phyloP scores from a whole-genome alignment of 2,329 filamentous ascomycete species.

The Dryadomyces quercivorus region DNA sequence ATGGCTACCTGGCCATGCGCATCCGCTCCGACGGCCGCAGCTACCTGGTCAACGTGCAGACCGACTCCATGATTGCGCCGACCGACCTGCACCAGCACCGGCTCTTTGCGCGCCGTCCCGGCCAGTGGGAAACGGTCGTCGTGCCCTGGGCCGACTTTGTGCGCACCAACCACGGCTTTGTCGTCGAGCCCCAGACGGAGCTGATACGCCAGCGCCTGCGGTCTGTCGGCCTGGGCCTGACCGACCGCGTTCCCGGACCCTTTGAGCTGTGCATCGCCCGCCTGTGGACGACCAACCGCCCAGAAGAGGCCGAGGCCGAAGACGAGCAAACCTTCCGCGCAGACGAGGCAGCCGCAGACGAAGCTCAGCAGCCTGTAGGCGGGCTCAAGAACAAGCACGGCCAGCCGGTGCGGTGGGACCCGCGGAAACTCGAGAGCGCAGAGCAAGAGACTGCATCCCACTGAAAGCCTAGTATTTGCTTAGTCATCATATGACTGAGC shows the following conservation, averaged over 20 bases:
- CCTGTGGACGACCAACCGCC: constrained; percentile 80
- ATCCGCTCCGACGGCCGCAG: constrained; percentile 83
- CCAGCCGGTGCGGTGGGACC: constrained; percentile 6
- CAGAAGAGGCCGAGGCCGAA: constrained; percentile 21
- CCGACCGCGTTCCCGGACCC: constrained; percentile 76
- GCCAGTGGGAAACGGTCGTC: constrained; percentile 90
- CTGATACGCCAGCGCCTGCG: constrained; percentile 76
- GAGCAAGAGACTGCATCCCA: not conserved
- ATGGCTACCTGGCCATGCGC: constrained; percentile 74
- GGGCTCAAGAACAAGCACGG: constrained; percentile 7
- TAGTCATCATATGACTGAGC: too few relatives aligned
- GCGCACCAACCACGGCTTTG: constrained; percentile 81
- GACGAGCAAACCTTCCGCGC: constrained; percentile 12
- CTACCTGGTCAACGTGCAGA: constrained; percentile 94
- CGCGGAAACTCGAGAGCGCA: not conserved
- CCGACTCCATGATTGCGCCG: constrained; percentile 71
- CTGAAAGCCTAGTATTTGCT: too few relatives aligned
- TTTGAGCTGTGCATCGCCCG: constrained; percentile 78
- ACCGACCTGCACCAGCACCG: constrained; percentile 96
- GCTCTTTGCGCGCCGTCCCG: constrained; percentile 63
- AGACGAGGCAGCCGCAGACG: not conserved
- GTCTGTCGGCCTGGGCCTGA: constrained; percentile 77
- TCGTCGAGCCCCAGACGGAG: constrained; percentile 86
- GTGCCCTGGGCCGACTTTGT: constrained; percentile 91
- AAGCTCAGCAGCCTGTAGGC: not conserved